Evolutionary conservation across 2,329 filamentous ascomycete genomes (phyloP), one percentile per base, ranked within the genome.

Genomic region (Aspergillus unguis): DNA sequence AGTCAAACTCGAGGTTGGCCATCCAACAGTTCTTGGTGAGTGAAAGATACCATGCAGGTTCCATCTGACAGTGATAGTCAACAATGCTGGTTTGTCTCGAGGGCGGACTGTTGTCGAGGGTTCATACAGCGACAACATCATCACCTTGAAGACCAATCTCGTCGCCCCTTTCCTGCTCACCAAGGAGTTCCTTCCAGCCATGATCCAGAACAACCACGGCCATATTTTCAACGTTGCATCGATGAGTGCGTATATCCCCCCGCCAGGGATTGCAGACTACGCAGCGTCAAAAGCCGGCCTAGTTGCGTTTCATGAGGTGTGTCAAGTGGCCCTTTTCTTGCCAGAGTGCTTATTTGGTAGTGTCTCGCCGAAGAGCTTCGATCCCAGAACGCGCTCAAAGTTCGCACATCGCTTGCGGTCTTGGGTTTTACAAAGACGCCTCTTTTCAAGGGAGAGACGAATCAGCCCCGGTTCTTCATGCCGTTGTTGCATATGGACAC

Each of bases 1-100:
- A 17, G 67, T 75, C 46, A 60, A 63, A 26, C 6, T 28, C 25
- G 66, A 73, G 44, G 59, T 73, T 3, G 71, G 73, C 1, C 58
- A 74, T 55, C 72, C 71, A 70, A 55, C 59, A 27, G 48, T 55
- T 4, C 32, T 55, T 26, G n/a, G 52, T 55, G 3, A 42, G 41
- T 32, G 35, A 44, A 25, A 23, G 10, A 4, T 6, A 7, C 8
- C 3, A 44, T 32, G 8, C n/a, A 32, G 17, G 17, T 17, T 17
- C 17, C 10, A 32, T 11, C 53, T 53, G 33, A 58, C 5, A 11
- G 3, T 33, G 27, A 3, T 17, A 62, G 58, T 59, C 31, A 62
- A 60, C 33, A 61, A 60, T 52, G 58, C 59, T 31, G 57, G 58
- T 33, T 40, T 60, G 3, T 59, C 57, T 11, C 60, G 58, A 9